Evolutionary conservation across 2,329 filamentous ascomycete species (phyloP).

Genomic region (Scleromitrula shiraiana): DNA sequence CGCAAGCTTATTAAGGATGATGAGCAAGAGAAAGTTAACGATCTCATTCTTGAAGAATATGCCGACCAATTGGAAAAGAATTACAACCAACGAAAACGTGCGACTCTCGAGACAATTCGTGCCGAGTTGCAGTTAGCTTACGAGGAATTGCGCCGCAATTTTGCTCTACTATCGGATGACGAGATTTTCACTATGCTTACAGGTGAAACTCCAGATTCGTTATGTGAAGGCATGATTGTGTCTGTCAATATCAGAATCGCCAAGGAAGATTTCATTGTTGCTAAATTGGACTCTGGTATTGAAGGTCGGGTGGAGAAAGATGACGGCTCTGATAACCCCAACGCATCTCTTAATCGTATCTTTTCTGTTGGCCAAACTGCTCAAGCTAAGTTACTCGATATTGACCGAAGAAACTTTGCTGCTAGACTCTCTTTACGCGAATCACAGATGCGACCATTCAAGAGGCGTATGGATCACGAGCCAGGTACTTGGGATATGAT

Average conservation of each 20-base stretch:
- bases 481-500: slow-evolving; percentile 80
- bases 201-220: slow-evolving; percentile 77
- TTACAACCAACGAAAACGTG: slow-evolving; percentile 89
- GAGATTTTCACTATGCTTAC: slow-evolving; percentile 96
- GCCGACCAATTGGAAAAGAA: slow-evolving; percentile 90
- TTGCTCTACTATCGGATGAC: slow-evolving; percentile 59
- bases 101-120: slow-evolving; percentile 91
- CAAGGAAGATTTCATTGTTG: slow-evolving; percentile 87
- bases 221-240: slow-evolving; percentile 86
- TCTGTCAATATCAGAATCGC: slow-evolving; percentile 82
- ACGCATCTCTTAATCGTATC: slow-evolving; percentile 61
- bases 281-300: slow-evolving; percentile 87
- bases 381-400: slow-evolving; percentile 77
- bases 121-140: slow-evolving; percentile 89
- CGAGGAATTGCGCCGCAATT: slow-evolving; percentile 83
- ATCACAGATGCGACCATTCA: slow-evolving; percentile 67
- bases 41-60: slow-evolving; percentile 92
- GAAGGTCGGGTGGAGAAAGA: slow-evolving; percentile 79
- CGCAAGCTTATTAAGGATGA: slow-evolving; percentile 93
- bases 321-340: slow-evolving; percentile 67
- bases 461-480: slow-evolving; percentile 60
- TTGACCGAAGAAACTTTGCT: slow-evolving; percentile 79
- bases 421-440: slow-evolving; percentile 81
- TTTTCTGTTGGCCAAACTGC: slow-evolving; percentile 76
- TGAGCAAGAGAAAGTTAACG: slow-evolving; percentile 89